Base-by-base conservation (phyloP, 306 rosid genomes). In the Pueraria montana region DNA sequence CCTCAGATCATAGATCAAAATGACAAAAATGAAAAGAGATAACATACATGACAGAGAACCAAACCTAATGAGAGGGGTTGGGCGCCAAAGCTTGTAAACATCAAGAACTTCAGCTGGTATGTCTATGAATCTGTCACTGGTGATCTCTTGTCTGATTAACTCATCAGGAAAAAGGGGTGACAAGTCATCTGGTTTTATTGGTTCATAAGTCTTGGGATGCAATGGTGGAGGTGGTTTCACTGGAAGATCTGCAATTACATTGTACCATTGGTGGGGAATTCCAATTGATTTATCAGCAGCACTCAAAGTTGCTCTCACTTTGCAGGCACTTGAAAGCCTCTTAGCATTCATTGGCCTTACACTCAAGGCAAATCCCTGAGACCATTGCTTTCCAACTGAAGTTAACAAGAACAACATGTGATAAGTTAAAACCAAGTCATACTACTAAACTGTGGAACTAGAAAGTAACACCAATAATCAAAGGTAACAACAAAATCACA, bases 51-150 rank as follows among this genome's bases (percentile, higher is more conserved):
- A 21, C 21, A 68, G 62, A 24, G 7, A 50, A 70, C 59, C 86
- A 82, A 80, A 95, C 99, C 99, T 91, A 71, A 96, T 96, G 58
- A 96, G 94, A 78, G 99, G 99, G 30, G 97, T 92, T 2, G 99
- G 99, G 72, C 99, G 94, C 99, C 97, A 96, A 64, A 96, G 98
- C 56, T 78, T 83, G 88, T 93, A 93, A 13, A 96, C 86, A 80
- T 96, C 98, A 8, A 81, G 78, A 68, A 93, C 92, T 86, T 96
- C 99, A 14, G 90, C 92, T 0, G 99, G 99, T 72, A 96, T 96
- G 55, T 91, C 91, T 18, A 96, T 73, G 83, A 86, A 93, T 66
- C 93, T 89, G 3, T 96, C 98, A 30, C 53, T 80, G 68, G 90
- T 92, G 17, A 79, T 73, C 80, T 96, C 98, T 70, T 96, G 99